phyloP scores from a whole-genome alignment of 441 rosid species.

The Iberis amara region DNA sequence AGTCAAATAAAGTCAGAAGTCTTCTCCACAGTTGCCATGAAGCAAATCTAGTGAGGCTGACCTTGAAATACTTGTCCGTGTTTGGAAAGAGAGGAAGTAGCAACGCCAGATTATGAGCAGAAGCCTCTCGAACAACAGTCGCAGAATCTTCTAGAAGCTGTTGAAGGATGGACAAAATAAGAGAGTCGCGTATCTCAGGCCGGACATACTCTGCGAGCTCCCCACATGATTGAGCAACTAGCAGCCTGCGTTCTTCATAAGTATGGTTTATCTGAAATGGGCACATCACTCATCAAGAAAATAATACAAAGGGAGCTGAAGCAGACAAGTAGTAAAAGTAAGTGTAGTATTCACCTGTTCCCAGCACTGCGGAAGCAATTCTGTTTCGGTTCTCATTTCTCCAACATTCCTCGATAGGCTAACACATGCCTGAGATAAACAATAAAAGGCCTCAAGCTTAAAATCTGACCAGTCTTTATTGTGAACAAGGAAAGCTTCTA shows the following conservation, averaged over 20 bases:
- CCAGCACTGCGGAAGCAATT: conserved; percentile 98
- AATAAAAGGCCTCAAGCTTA: conserved; percentile 30
- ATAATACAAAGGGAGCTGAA: conserved; percentile 6
- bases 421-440: conserved; percentile 77
- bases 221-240: conserved; percentile 99
- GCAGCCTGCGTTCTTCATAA: conserved; percentile 93
- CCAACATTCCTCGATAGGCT: conserved; percentile 91
- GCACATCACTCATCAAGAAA: conserved; percentile 21
- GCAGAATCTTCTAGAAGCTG: conserved; percentile 94
- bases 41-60: conserved; percentile 77
- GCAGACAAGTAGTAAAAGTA: conserved; percentile 25
- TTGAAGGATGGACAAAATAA: conserved; percentile 86
- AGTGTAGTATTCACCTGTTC: conserved; percentile 68
- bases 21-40: conserved; percentile 71
- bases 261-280: conserved; percentile 78
- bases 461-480: conserved; percentile 8
- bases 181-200: conserved; percentile 94
- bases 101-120: conserved; percentile 86
- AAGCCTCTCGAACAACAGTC: conserved; percentile 91
- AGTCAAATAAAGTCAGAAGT: conserved; percentile 73
- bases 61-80: conserved; percentile 98
- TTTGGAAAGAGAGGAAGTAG: conserved; percentile 91
- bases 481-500: conserved; percentile 21
- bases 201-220: conserved; percentile 91
- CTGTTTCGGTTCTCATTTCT: conserved; percentile 97